Evolutionary conservation across 2,329 filamentous ascomycete species (phyloP), one percentile per base, ranked within the genome.

Genomic region (Penicillium janthinellum): DNA sequence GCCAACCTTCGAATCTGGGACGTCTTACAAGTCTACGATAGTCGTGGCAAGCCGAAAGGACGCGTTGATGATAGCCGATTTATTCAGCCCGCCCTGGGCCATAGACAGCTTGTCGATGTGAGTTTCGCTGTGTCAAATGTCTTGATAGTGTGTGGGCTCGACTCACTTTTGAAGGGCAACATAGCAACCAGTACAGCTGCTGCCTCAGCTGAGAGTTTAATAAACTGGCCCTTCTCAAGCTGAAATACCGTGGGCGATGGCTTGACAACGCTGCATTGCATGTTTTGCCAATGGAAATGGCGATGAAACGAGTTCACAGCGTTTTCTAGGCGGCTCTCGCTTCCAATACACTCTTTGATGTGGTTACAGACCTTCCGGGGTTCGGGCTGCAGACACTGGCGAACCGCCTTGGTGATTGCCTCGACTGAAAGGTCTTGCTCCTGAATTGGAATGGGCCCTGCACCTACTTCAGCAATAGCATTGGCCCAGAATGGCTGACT

Each of bases 91-190:
- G 28, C 28, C 28, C 28, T 31, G 28, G 28, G 28, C 28, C 28
- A 6, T 22, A 60, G 17, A 60, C 58, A 15, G 58, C 58, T 59
- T 35, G n/a, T 34, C 6, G 4, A 22, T 22, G 17, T 42, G 4
- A 42, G 22, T 5, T 22, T 8, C 12, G 22, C 0, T 0, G 1
- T 41, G 3, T 5, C 39, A n/a, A 41, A 41, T 3, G 10, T 4
- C 17, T 41, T 41, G 4, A 31, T 31, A 42, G 17, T 11, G 17
- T 20, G 14, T 42, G 8, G 17, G 20, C 3, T 20, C 12, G 7
- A 41, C 58, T 53, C 15, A 60, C 58, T 57, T 25, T 60, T 60
- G 10, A 60, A 60, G 3, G 58, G 58, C 5, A 60, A 34, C 2
- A 53, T 42, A 5, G 58, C 58, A 52, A 60, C 34, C 17, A 17